These are phyloP conservation scores for Hyphodiscus hymeniophilus DNA, from an alignment of 495 filamentous ascomycete genomes.

Conservation along the genomic window DNA sequence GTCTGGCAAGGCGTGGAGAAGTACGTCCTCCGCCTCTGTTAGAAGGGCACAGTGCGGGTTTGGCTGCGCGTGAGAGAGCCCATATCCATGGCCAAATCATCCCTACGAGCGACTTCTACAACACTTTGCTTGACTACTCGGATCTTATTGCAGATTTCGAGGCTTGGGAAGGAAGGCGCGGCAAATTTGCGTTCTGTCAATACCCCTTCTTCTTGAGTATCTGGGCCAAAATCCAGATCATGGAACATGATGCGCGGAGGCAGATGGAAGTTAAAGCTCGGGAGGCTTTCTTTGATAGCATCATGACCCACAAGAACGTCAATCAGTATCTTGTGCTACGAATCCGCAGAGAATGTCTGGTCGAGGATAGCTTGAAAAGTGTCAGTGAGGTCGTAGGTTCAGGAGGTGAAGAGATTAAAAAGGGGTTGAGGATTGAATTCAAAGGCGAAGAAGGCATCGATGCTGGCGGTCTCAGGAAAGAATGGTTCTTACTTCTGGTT, in stretches of 20 bases:
- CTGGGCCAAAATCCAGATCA: constrained; percentile 85
- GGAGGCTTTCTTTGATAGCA: constrained; percentile 86
- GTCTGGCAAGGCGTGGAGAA: constrained; percentile 24
- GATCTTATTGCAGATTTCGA: constrained; percentile 87
- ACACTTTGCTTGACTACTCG: constrained; percentile 73
- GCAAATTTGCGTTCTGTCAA: constrained; percentile 84
- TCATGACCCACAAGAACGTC: constrained; percentile 62
- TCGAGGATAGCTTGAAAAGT: constrained; percentile 80
- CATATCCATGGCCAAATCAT: constrained; percentile 54
- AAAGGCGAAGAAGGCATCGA: constrained; percentile 86
- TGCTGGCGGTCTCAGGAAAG: constrained; percentile 84
- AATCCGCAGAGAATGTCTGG: constrained; percentile 78
- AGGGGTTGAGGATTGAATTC: constrained; percentile 82
- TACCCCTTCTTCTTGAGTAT: constrained; percentile 93
- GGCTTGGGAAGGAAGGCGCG: constrained; percentile 68
- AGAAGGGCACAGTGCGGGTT: constrained; percentile 19
- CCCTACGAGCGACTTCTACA: constrained; percentile 81
- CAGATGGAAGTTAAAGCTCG: constrained; percentile 90
- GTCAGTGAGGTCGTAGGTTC: constrained; percentile 84
- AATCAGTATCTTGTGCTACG: constrained; percentile 75
- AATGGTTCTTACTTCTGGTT: constrained; percentile 91
- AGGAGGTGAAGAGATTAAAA: constrained; percentile 85
- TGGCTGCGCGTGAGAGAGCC: constrained; percentile 29
- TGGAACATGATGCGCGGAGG: constrained; percentile 82
- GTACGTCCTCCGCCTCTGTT: neutral